Conservation (phyloP, 1,284 basidiomycete genomes). For the Malassezia sp. region DNA sequence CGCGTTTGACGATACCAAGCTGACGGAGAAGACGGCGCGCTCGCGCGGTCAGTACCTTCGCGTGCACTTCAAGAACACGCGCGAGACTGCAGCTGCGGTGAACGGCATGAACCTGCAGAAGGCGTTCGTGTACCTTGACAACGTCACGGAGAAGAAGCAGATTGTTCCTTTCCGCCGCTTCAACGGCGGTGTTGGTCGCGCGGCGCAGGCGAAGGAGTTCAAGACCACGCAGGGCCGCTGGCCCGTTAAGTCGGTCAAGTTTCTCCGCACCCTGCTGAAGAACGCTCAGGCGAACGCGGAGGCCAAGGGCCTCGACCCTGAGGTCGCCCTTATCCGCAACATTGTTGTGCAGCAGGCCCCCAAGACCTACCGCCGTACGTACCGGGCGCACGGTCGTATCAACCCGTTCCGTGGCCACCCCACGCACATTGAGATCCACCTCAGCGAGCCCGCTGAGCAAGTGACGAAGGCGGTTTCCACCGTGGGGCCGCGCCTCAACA, state of each 20-base stretch:
- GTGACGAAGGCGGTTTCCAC: conserved; percentile 39
- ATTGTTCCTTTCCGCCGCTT: conserved; percentile 94
- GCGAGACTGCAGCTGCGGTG: conserved; percentile 51
- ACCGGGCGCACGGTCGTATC: conserved; percentile 90
- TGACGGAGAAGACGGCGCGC: conserved; percentile 44
- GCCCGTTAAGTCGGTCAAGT: conserved; percentile 98
- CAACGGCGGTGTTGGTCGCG: conserved; percentile 90
- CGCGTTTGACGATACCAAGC: conserved; percentile 45
- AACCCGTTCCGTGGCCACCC: conserved; percentile 65
- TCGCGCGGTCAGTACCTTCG: conserved; percentile 93
- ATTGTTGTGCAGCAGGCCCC: conserved; percentile 98
- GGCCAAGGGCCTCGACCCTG: conserved; percentile 85
- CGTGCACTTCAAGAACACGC: conserved; percentile 99
- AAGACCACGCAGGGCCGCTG: conserved; percentile 95
- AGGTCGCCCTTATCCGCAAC: conserved; percentile 88
- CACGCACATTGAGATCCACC: conserved; percentile 70
- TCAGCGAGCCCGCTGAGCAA: conserved; percentile 37
- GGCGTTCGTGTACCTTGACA: conserved; percentile 85
- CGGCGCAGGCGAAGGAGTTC: conserved; percentile 94
- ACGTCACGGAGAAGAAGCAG: conserved; percentile 94
- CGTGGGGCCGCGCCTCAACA: conserved; percentile 34
- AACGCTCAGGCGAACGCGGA: conserved; percentile 99
- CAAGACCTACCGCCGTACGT: conserved; percentile 99
- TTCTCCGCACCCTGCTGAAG: conserved; percentile 87
- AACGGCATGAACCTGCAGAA: conserved; percentile 85